Evolutionary conservation across 1,284 basidiomycete genomes (phyloP).

Genomic region (Rhodotorula glutinis): DNA sequence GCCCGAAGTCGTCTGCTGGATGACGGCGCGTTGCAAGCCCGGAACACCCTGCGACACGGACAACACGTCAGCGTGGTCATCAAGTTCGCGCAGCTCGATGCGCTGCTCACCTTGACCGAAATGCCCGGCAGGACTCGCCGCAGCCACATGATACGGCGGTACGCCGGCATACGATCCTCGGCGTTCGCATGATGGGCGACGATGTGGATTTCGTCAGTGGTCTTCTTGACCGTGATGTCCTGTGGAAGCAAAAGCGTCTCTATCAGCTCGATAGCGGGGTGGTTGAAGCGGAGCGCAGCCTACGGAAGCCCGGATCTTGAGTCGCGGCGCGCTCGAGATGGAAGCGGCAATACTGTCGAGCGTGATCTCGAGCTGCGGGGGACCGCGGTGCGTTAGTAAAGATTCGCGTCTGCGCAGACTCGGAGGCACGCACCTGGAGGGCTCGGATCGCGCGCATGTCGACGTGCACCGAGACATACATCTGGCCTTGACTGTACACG

Average conservation of each 20-base stretch:
- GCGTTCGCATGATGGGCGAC: slow-evolving; percentile 56
- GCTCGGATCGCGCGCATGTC: slow-evolving; percentile 85
- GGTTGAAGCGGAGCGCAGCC: slow-evolving; percentile 7
- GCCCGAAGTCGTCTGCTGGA: slow-evolving; percentile 76
- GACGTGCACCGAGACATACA: slow-evolving; percentile 89
- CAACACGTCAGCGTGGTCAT: not conserved
- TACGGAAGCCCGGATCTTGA: slow-evolving; percentile 88
- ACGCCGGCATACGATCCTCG: slow-evolving; percentile 72
- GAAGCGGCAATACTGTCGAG: slow-evolving; percentile 91
- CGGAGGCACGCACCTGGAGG: slow-evolving; percentile 64
- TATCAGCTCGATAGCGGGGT: not conserved
- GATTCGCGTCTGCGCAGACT: not conserved
- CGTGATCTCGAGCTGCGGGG: slow-evolving; percentile 75
- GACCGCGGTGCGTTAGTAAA: not conserved
- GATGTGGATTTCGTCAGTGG: slow-evolving; percentile 75
- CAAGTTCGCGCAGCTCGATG: no score
- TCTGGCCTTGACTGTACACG: slow-evolving; percentile 88
- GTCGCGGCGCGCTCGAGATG: slow-evolving; percentile 78
- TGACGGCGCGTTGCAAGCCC: slow-evolving; percentile 81
- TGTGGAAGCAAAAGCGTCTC: not conserved
- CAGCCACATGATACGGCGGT: slow-evolving; percentile 79
- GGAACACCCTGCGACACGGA: slow-evolving; percentile 63
- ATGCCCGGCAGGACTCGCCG: slow-evolving; percentile 76
- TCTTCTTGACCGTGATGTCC: slow-evolving; percentile 38
- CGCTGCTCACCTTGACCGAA: slow-evolving; percentile 72